Evolutionary conservation across 2,329 filamentous ascomycete species (phyloP).

Genomic region (Calycina herbarum): DNA sequence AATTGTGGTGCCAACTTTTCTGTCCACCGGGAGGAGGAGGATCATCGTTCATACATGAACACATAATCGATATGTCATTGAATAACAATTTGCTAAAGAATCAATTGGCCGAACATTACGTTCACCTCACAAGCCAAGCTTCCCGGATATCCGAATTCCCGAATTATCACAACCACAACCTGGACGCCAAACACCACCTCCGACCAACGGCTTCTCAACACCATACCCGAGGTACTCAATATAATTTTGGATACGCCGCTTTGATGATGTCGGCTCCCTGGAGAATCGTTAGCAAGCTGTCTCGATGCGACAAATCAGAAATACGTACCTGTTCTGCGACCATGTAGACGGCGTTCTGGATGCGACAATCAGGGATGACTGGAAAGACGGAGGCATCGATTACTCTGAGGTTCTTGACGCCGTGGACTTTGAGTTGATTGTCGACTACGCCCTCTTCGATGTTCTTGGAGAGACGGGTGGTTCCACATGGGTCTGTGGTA

Average conservation of each 20-base stretch:
- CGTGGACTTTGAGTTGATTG: constrained; percentile 51
- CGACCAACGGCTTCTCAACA: no score
- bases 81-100: no score
- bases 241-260: constrained; percentile 41
- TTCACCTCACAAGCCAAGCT: no score
- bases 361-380: constrained; percentile 55
- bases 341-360: constrained; percentile 62
- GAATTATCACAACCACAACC: no score
- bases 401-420: constrained; percentile 53
- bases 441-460: constrained; percentile 56
- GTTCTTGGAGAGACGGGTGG: constrained; percentile 50
- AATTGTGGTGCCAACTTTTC: no score
- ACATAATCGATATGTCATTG: no score
- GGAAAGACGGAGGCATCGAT: constrained; percentile 58
- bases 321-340: constrained; percentile 48
- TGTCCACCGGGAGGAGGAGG: no score
- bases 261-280: constrained; percentile 48
- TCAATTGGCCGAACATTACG: no score
- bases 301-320: background rate
- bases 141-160: no score
- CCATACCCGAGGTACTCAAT: constrained; percentile 13
- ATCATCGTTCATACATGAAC: no score
- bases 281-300: background rate
- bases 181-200: no score
- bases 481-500: constrained; percentile 51